Evolutionary conservation across 257 asterid genomes (phyloP), one percentile per base, ranked within the genome.

Genomic region (Penstemon newberryi): DNA sequence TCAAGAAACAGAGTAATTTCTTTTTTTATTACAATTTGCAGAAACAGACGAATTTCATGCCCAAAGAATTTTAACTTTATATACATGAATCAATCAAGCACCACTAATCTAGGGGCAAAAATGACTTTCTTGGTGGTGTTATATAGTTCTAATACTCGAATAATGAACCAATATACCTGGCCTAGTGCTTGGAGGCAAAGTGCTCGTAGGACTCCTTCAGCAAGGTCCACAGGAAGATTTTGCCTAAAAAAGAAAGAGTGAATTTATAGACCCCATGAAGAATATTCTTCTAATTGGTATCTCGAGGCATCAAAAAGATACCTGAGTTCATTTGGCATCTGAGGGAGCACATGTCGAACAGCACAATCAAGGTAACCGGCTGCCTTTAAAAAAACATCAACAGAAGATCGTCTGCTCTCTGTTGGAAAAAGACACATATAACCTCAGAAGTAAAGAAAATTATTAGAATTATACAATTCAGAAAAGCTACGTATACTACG

Each of bases 321-420:
- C 98, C 98, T 90, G 72, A 77, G 86, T 84, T 90, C 98, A 59
- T 63, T 74, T 46, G 97, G 87, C 73, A 93, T 70, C 78, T 90
- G 94, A 1, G 98, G 98, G 52, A 88, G 94, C 70, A 93, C 96
- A 59, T 88, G 95, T 57, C 87, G 85, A 64, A 93, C 89, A 38
- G 98, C 98, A 80, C 95, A 90, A 73, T 93, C 98, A 79, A 93
- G 95, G 84, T 86, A 93, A 67, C 98, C 98, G 6, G 98, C 98
- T 52, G 98, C 98, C 80, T 87, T 93, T 41, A 93, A 82, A 77
- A 93, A 93, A 66, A 90, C 56, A 78, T 93, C 97, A 77, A 93
- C 84, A 53, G 96, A 87, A 79, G 96, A 81, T 75, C 96, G 83
- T 50, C 98, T 85, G 79, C 83, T 82, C 84, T 93, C 97, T 93